Conservation (phyloP, 2,329 filamentous ascomycete genomes). For the Apiospora aurea region DNA sequence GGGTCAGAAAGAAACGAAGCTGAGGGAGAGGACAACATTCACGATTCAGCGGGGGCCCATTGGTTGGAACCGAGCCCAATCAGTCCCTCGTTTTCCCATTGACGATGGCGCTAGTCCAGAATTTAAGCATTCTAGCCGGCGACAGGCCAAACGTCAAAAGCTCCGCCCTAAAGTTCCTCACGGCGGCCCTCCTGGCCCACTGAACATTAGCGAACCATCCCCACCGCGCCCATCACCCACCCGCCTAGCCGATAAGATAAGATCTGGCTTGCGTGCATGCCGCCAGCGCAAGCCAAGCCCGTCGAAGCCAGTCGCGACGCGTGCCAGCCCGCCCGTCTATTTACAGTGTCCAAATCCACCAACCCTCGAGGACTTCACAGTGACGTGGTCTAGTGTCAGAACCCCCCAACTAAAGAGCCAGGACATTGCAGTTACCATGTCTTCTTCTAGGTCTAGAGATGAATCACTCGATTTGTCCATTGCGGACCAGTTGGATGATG, state of each 20-base stretch:
- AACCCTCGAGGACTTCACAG: not conserved
- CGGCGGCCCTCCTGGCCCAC: slow-evolving; percentile 2
- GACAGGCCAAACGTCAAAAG: slow-evolving; percentile 2
- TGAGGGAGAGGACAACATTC: slow-evolving; percentile 21
- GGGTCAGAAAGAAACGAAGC: not conserved
- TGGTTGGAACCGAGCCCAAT: slow-evolving; percentile 7
- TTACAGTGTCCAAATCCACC: slow-evolving; percentile 10
- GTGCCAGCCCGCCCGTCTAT: not conserved
- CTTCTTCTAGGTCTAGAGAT: slow-evolving; percentile 30
- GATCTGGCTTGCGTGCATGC: slow-evolving; percentile 11
- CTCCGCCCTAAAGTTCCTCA: not conserved
- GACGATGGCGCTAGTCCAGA: not conserved
- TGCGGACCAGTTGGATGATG: slow-evolving; percentile 41
- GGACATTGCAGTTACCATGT: slow-evolving; percentile 33
- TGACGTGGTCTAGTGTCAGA: slow-evolving; percentile 3
- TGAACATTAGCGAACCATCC: not conserved
- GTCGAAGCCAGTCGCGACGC: slow-evolving; percentile 2
- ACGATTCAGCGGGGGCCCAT: slow-evolving; percentile 6
- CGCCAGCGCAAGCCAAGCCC: not conserved
- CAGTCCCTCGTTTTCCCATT: not conserved
- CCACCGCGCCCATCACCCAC: not conserved
- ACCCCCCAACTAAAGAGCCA: slow-evolving; percentile 20
- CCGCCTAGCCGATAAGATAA: slow-evolving; percentile 7
- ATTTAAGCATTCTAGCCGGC: slow-evolving; percentile 14
- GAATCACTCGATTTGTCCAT: slow-evolving; percentile 39